Conservation (phyloP, 345 rosid species). For the Salix brachista region DNA sequence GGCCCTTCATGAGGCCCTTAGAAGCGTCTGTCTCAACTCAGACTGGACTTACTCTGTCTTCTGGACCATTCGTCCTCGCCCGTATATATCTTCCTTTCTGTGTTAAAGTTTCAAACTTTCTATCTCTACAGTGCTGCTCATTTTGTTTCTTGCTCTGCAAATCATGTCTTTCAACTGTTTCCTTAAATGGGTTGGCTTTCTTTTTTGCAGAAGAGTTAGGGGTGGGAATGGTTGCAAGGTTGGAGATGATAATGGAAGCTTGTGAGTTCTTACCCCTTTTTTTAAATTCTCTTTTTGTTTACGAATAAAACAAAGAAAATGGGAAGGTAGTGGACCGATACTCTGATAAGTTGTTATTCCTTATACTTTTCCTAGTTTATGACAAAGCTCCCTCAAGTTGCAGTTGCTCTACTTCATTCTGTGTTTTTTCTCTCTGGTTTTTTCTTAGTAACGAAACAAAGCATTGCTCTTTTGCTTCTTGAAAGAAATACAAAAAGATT, state of each 20-base stretch:
- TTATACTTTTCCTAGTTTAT: background rate
- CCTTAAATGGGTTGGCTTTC: conserved; percentile 23
- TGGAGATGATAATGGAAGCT: conserved; percentile 96
- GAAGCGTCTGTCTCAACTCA: conserved; percentile 91
- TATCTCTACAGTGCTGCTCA: background rate
- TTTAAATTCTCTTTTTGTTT: conserved; percentile 5
- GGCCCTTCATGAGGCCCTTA: conserved; percentile 99
- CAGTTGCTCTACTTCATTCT: background rate
- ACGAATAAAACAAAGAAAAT: conserved; percentile 13
- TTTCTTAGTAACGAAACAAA: conserved; percentile 19
- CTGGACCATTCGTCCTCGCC: conserved; percentile 99
- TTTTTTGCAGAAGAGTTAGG: conserved; percentile 78
- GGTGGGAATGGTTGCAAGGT: conserved; percentile 98
- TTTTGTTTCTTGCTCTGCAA: conserved; percentile 9
- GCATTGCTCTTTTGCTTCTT: conserved; percentile 5
- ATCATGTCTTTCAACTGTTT: conserved; percentile 20
- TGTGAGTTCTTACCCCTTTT: conserved; percentile 55
- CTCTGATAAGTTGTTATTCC: background rate
- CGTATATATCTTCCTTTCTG: conserved; percentile 40
- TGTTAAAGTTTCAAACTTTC: background rate
- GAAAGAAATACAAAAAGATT: background rate
- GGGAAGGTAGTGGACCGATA: conserved; percentile 10
- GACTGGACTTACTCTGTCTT: conserved; percentile 99
- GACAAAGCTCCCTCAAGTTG: background rate
- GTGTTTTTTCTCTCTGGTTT: background rate